Evolutionary conservation across 2,329 filamentous ascomycete genomes (phyloP).

Genomic region (Neofusicoccum sp.): DNA sequence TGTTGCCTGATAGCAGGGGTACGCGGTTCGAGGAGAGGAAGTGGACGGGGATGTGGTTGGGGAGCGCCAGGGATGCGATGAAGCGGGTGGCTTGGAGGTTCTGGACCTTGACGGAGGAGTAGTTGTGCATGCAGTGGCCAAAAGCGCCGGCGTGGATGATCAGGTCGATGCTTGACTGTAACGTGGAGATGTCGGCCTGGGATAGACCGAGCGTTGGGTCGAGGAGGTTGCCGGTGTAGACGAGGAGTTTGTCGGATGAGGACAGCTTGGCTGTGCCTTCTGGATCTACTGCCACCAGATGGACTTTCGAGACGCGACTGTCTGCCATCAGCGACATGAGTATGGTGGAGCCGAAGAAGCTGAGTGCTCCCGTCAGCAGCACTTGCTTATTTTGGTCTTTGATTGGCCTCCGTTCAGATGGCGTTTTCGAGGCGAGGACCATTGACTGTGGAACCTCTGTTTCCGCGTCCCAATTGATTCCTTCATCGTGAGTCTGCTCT

Average conservation of each 20-base stretch:
- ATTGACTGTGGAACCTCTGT: not conserved
- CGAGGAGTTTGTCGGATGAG: conserved; percentile 19
- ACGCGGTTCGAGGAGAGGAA: conserved; percentile 25
- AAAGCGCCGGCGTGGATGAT: conserved; percentile 31
- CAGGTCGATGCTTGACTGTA: conserved; percentile 39
- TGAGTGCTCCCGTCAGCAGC: conserved; percentile 26
- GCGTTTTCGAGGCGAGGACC: conserved; percentile 24
- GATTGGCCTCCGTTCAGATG: not conserved
- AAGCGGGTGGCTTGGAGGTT: conserved; percentile 27
- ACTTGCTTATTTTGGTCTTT: conserved; percentile 4
- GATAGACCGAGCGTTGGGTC: conserved; percentile 41
- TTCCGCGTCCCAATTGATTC: conserved; percentile 45
- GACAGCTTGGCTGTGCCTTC: not conserved
- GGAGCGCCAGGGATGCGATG: conserved; percentile 20
- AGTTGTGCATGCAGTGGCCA: conserved; percentile 32
- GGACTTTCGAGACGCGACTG: conserved; percentile 31
- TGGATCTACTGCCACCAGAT: conserved; percentile 48
- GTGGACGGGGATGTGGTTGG: conserved; percentile 25
- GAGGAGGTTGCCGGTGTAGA: conserved; percentile 43
- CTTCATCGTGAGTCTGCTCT: conserved; percentile 15
- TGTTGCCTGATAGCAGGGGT: conserved; percentile 4
- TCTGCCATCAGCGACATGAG: conserved; percentile 36
- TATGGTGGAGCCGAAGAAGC: conserved; percentile 23
- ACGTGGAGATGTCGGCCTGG: conserved; percentile 25
- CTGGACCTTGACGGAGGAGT: conserved; percentile 28